These are phyloP conservation scores for Capsicum rhomboideum DNA, from an alignment of 257 asterid species.

Conservation along the genomic window DNA sequence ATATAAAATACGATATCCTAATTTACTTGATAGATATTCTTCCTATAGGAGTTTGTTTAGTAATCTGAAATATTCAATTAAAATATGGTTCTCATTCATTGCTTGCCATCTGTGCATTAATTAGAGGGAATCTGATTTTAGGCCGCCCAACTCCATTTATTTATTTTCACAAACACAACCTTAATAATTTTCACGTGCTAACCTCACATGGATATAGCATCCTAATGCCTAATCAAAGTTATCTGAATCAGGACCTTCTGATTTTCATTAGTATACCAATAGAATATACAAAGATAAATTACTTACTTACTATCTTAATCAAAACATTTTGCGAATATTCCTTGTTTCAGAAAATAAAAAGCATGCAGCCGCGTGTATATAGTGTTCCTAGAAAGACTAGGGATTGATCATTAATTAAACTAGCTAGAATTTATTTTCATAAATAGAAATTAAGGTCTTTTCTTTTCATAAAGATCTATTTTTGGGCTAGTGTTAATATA, in stretches of 20 bases:
- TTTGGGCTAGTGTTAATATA: too few relatives aligned
- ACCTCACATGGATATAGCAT: background rate
- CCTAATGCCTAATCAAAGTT: background rate
- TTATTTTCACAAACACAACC: too few relatives aligned
- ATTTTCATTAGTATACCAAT: background rate
- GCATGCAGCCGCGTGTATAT: background rate
- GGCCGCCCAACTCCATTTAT: background rate
- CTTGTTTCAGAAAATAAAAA: background rate
- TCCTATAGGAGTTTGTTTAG: background rate
- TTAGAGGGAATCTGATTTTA: background rate
- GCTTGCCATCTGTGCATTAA: background rate
- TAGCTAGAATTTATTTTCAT: background rate
- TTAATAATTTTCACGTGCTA: constrained; percentile 8
- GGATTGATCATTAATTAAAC: background rate
- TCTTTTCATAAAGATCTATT: too few relatives aligned
- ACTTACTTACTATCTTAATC: background rate
- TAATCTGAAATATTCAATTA: background rate
- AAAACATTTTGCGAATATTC: background rate
- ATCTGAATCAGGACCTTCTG: background rate
- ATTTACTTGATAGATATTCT: background rate
- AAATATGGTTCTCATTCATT: background rate
- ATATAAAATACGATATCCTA: background rate
- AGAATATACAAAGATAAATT: background rate
- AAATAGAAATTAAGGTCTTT: background rate
- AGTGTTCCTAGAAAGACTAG: background rate